Percentiles rank a stretch among this genome's conserved stretches.
phyloP scores from a whole-genome alignment of 805 yeast genomes.

The Peterozyma xylosa region DNA sequence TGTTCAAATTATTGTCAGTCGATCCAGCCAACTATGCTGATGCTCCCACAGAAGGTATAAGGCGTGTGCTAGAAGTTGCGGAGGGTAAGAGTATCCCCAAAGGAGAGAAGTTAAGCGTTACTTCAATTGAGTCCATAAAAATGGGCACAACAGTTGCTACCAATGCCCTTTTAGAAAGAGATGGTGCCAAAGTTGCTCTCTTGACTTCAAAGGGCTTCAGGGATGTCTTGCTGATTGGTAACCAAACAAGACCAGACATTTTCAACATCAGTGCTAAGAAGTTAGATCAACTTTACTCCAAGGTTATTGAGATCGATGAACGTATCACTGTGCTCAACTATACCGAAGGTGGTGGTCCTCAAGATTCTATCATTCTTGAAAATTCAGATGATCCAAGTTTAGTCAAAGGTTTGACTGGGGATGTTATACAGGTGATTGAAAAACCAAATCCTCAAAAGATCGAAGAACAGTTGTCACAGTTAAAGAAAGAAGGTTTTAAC shows the following conservation, averaged over 20 bases:
- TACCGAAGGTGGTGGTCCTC: conserved; percentile 57
- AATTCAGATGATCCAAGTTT: conserved; percentile 24
- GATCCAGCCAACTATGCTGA: conserved; percentile 84
- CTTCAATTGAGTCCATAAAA: conserved; percentile 58
- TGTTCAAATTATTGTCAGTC: conserved; percentile 76
- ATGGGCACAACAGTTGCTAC: conserved; percentile 98
- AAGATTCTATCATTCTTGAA: conserved; percentile 8
- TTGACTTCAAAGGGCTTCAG: conserved; percentile 84
- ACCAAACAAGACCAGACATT: conserved; percentile 85
- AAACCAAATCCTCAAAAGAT: conserved; percentile 40
- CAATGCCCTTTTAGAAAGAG: conserved; percentile 86
- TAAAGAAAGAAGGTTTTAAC: conserved; percentile 51
- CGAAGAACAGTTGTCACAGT: conserved; percentile 27
- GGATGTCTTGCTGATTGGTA: conserved; percentile 79
- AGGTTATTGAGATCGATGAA: conserved; percentile 82
- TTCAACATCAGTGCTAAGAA: conserved; percentile 75
- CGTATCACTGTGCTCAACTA: conserved; percentile 79
- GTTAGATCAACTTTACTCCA: conserved; percentile 63
- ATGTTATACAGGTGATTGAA: conserved; percentile 49
- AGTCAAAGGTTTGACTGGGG: conserved; percentile 59
- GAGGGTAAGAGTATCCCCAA: conserved; percentile 50
- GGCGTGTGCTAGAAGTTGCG: conserved; percentile 63
- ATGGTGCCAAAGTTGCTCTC: conserved; percentile 83
- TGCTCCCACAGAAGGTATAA: conserved; percentile 89
- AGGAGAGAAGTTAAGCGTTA: conserved; percentile 51